Conservation (phyloP, 2,329 filamentous ascomycete species). For the Fusarium penzigii region DNA sequence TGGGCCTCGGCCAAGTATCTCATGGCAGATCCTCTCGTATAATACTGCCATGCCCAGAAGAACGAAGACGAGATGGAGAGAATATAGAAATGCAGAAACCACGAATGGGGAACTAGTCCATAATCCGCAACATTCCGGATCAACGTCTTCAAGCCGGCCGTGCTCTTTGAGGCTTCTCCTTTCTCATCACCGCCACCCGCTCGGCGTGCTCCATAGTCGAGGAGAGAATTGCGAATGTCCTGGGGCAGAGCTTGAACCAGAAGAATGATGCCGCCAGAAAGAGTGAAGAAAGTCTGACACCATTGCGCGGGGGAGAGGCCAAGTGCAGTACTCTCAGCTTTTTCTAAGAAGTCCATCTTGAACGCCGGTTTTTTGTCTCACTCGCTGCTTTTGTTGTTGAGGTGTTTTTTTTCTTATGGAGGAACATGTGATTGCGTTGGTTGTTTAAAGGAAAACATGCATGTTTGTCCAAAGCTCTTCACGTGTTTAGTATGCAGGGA, state of each 20-base stretch:
- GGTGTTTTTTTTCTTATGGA: no score
- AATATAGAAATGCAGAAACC: slow-evolving; percentile 88
- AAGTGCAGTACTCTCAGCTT: slow-evolving; percentile 1
- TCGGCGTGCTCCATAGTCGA: slow-evolving; percentile 53
- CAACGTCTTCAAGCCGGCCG: slow-evolving; percentile 25
- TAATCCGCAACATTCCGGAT: slow-evolving; percentile 29
- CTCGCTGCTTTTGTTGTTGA: no score
- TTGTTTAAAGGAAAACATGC: no score
- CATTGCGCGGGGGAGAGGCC: slow-evolving; percentile 30
- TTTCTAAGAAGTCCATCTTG: slow-evolving; percentile 6
- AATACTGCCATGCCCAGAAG: slow-evolving; percentile 72
- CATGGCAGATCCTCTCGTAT: slow-evolving; percentile 56
- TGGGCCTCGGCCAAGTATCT: slow-evolving; percentile 45
- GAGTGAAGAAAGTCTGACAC: slow-evolving; percentile 51
- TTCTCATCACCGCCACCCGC: slow-evolving; percentile 25
- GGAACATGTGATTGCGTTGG: no score
- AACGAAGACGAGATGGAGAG: slow-evolving; percentile 67
- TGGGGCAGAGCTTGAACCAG: slow-evolving; percentile 46
- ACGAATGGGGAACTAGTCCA: slow-evolving; percentile 76
- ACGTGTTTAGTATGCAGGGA: no score
- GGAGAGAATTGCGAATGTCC: slow-evolving; percentile 45
- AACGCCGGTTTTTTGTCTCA: no score
- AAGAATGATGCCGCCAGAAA: slow-evolving; percentile 43
- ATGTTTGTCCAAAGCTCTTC: no score
- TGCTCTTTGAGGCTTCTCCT: slow-evolving; percentile 13